Evolutionary conservation across 768 basidiomycete genomes (phyloP).

Genomic region (Favolaschia claudopus): DNA sequence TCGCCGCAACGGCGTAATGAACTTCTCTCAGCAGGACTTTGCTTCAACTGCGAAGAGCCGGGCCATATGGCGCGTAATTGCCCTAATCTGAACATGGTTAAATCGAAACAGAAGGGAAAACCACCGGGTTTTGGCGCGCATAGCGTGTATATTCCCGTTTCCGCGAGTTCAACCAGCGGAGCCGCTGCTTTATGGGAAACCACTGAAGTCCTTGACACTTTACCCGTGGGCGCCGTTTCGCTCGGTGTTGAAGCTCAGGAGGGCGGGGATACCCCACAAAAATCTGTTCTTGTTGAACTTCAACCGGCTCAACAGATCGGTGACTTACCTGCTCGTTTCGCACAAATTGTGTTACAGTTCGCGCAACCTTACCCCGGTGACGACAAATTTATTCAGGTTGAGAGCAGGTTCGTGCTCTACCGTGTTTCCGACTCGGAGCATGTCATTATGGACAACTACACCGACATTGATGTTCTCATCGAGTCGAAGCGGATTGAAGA

Average conservation of each 20-base stretch:
- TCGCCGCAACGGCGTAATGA: too few species aligned
- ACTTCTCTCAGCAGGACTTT: too few species aligned
- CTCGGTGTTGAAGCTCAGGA: background rate
- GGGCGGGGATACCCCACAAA: background rate
- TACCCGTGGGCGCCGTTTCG: background rate
- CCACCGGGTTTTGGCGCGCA: background rate
- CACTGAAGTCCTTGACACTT: background rate
- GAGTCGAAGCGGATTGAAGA: background rate
- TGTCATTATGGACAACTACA: background rate
- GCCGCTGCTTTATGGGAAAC: background rate
- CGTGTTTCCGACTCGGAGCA: background rate
- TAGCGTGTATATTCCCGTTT: background rate
- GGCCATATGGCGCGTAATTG: background rate
- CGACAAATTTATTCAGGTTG: too few species aligned
- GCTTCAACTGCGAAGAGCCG: too few species aligned
- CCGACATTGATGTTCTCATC: background rate
- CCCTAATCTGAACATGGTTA: background rate
- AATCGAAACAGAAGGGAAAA: background rate
- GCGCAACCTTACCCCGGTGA: too few species aligned
- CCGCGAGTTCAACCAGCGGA: background rate
- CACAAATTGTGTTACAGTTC: too few species aligned
- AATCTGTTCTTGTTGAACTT: too few species aligned
- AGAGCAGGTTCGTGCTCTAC: too few species aligned
- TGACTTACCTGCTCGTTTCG: too few species aligned
- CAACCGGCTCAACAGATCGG: too few species aligned